Evolutionary conservation across 345 rosid species (phyloP), one percentile per base, ranked within the genome.

Genomic region (Raphanus raphanistrum): DNA sequence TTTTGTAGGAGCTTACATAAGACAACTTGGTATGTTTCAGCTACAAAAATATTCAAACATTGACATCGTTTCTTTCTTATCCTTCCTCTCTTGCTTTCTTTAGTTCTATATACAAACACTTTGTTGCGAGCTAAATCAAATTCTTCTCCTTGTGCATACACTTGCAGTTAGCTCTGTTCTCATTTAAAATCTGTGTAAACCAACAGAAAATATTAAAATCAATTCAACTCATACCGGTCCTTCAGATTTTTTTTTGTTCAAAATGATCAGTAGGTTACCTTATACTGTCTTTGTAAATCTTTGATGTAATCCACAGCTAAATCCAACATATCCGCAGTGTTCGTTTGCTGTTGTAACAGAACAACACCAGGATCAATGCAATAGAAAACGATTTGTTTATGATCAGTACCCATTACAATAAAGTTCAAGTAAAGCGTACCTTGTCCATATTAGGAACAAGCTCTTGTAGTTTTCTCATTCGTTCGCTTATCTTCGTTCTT

Each of bases 361-460:
- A 63, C 21, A 25, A 38, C 38, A 60, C 27, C 17, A 41, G 4
- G 64, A 2, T 29, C 55, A 38, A 60, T 27, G 2, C 52, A 65
- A 43, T 27, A 41, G 15, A 67, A 43, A 48, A 48, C 54, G 17
- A 13, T 48, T 48, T 48, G 16, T 13, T 48, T 48, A 48, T 48
- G 54, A 48, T 48, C 54, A 48, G n/a, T 13, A 52, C 48, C 5
- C 25, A 71, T 17, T n/a, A 41, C 32, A 50, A n/a, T 13, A 28
- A 28, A 28, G 31, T 28, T 28, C 45, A 59, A 55, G 33, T 33
- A 29, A 28, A 29, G 12, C 54, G 35, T 85, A 92, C 99, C 96
- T 92, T 95, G 82, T 92, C 98, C 99, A 95, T 95, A 80, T 91
- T 87, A 2, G 99, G 99, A 26, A 95, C 99, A 55, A 95, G 93